Percentiles rank a stretch among this genome's conserved stretches.
These are phyloP conservation scores for Fusarium sp. DNA, from an alignment of 2,329 filamentous ascomycete genomes.

Conservation along the genomic window DNA sequence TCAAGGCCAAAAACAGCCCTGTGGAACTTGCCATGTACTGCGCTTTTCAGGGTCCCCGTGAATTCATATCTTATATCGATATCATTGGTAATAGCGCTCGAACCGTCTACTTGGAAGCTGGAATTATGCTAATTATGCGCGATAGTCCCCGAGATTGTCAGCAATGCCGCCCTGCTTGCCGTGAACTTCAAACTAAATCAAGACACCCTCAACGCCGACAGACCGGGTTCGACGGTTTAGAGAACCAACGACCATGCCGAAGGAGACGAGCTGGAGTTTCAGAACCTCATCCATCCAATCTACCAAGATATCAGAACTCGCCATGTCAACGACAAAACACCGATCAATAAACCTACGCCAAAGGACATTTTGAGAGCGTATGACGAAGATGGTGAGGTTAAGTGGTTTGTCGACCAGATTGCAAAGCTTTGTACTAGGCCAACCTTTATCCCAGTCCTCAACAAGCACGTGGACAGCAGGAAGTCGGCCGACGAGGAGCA, in stretches of 20 bases:
- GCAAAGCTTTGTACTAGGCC: background rate
- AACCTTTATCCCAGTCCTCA: rapidly evolving
- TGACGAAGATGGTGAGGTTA: background rate
- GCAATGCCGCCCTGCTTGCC: no score
- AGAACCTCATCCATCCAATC: background rate
- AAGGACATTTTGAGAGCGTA: rapidly evolving
- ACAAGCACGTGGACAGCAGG: background rate
- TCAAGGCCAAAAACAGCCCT: rapidly evolving
- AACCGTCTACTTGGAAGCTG: no score
- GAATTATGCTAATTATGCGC: no score
- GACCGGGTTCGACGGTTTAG: background rate
- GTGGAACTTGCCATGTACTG: background rate
- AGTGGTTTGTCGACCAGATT: rapidly evolving
- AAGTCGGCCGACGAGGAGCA: rapidly evolving
- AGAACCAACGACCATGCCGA: background rate
- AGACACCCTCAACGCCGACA: background rate
- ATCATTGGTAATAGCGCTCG: background rate
- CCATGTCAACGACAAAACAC: no score
- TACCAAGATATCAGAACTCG: background rate
- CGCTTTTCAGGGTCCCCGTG: background rate
- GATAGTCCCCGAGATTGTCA: no score
- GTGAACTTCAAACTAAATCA: background rate
- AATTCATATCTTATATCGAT: background rate
- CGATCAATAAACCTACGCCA: no score
- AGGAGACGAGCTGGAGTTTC: background rate